These are phyloP conservation scores for Backusella sp. DNA, from an alignment of 192 early-diverging fungal species.

Conservation along the genomic window DNA sequence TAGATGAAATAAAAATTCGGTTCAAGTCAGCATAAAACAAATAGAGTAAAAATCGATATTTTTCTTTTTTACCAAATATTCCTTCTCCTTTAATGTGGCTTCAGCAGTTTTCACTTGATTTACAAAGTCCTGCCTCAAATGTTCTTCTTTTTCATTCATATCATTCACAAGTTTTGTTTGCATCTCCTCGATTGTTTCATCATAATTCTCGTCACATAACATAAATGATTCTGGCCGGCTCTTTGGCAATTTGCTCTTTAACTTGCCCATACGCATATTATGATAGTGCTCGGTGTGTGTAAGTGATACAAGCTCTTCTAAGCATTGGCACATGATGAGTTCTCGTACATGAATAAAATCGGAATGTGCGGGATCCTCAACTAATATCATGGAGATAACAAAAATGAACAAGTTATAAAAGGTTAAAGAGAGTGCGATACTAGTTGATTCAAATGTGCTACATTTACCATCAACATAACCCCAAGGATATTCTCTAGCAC, in stretches of 20 bases:
- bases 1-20: neutral
- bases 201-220: constrained; percentile 79
- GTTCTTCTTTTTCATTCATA: constrained; percentile 61
- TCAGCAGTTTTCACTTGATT: constrained; percentile 50
- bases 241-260: constrained; percentile 45
- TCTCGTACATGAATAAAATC: constrained; percentile 91
- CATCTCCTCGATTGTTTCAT: constrained; percentile 65
- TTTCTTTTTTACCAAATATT: constrained; percentile 44
- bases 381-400: constrained; percentile 34
- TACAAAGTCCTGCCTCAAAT: constrained; percentile 53
- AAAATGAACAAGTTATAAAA: neutral
- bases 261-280: constrained; percentile 58
- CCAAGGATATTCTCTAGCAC: constrained; percentile 79
- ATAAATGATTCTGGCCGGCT: constrained; percentile 80
- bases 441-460: neutral
- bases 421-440: neutral
- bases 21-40: neutral
- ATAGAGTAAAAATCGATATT: neutral
- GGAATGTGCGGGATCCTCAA: constrained; percentile 89
- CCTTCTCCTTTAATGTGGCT: constrained; percentile 37
- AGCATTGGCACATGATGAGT: constrained; percentile 61
- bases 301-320: constrained; percentile 81
- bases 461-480: constrained; percentile 69
- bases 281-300: constrained; percentile 80
- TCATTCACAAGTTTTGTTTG: constrained; percentile 59